Evolutionary conservation across 345 rosid species (phyloP), one percentile per base, ranked within the genome.

Genomic region (Acer campestre): DNA sequence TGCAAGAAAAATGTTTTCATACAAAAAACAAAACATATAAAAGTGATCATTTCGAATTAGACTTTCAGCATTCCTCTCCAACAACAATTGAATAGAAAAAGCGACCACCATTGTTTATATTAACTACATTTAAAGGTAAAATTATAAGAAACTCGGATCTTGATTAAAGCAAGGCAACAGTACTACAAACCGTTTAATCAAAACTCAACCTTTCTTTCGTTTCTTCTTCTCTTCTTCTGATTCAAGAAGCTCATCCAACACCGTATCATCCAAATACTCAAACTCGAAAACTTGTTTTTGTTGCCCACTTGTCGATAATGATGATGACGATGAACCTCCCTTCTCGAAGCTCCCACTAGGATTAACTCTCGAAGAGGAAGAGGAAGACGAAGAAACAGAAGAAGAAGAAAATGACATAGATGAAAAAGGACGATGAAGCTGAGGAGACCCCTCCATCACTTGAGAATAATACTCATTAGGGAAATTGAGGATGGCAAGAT

Each of bases 191-290:
- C 1, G 20, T 48, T 18, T 10, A 53, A 14, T 18, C 8, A 59
- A 76, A 71, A 56, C 29, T 76, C 74, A 81, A 35, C 70, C 84
- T 68, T 71, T 78, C 22, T 0, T 63, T 35, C 76, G 48, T 35
- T 74, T 88, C 81, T 79, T 86, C 82, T 86, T 90, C 84, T 84
- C 87, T 25, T 92, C 94, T 72, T 89, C 93, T 55, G 86, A 67
- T 78, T 89, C 92, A 73, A 94, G 97, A 85, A 94, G 93, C 10
- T 94, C 97, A 75, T 94, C 98, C 86, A 94, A 82, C 40, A 94
- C 88, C 79, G 78, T 86, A 20, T 91, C 87, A 77, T 94, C 98
- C 83, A 92, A 79, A 77, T 63, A 94, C 86, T 94, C 98, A 29
- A 94, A 83, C 85, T 92, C 98, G 46, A 94, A 70, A 29, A 94